Evolutionary conservation across 441 rosid species (phyloP).

Genomic region (Syzygium syzygioides): DNA sequence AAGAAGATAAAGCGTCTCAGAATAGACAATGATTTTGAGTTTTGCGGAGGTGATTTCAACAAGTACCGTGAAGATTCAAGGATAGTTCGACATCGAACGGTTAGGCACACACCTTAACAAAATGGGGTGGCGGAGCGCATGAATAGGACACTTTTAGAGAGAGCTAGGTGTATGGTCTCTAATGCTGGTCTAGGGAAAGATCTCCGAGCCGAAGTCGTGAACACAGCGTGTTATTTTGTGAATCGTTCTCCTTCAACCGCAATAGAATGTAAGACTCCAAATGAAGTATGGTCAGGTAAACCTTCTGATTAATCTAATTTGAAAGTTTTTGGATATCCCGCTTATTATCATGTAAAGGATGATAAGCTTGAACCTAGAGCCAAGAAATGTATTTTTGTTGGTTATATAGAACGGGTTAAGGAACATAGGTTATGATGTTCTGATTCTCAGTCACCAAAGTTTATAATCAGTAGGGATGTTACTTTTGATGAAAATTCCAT

Average conservation of each 20-base stretch:
- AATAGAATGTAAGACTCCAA: neutral
- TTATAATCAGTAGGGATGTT: no score
- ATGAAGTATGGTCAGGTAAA: neutral
- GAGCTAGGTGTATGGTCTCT: neutral
- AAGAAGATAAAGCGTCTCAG: neutral
- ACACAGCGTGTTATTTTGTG: neutral
- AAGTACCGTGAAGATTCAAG: neutral
- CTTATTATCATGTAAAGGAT: neutral
- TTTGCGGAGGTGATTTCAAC: neutral
- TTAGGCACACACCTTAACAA: neutral
- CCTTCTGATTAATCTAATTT: neutral
- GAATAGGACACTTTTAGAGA: accelerated
- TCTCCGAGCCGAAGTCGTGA: neutral
- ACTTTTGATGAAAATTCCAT: neutral
- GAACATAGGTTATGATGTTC: neutral
- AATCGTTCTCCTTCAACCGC: neutral
- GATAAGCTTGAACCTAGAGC: neutral
- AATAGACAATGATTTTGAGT: no score
- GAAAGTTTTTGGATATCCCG: neutral
- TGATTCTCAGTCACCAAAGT: neutral
- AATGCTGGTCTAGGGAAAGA: neutral
- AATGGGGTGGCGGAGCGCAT: neutral
- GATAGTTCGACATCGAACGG: neutral
- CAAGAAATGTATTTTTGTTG: neutral
- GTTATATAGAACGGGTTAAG: neutral